Base-by-base conservation (phyloP, 2,329 filamentous ascomycete species). In the Colletotrichum liriopes region DNA sequence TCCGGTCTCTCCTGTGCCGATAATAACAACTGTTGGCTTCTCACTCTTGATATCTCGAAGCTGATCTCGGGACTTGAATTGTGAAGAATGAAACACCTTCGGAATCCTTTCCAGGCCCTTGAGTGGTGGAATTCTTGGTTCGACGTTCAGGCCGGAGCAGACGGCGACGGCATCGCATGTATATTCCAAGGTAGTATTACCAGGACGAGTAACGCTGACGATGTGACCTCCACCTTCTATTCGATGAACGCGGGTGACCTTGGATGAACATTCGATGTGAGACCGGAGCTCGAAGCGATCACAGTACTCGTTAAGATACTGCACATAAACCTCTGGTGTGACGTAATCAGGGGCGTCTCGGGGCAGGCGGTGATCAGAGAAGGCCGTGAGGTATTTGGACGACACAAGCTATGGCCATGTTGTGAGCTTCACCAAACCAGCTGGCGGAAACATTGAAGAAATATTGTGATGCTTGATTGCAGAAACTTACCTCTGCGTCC, bases 371-470 rank as follows among this genome's bases (percentile, higher is more conserved):
- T 85, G 85, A 73, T 88, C 86, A 4, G 86, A 88, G 74, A 88
- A 88, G 39, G 83, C 78, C 0, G 86, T 88, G 12, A 88, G 79
- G 56, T 86, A 85, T 73, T 86, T 86, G 5, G 85, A 87, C 2
- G 84, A 86, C 2, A 88, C 86, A 0, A 82, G 81, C 77, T 72
- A 37, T 51, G 14, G 5, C 5, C 59, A 20, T 45, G 3, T 3
- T 12, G 45, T 72, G 5, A 72, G 66, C 54, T 35, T 56, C 43
- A 59, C 18, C 3, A 29, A 23, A 20, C 2, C n/a, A 16, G 9
- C 1, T 2, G 3, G 52, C 8, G 49, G 8, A 3, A 0, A 20
- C 35, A 1, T 20, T 23, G 20, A 35, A 52, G 37, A 14, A 12
- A 66, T 12, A 37, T 9, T 20, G n/a, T 1, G 0, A 3, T 41